Evolutionary conservation across 352 stramenopile genomes (phyloP).

Genomic region (Globisporangium irregulare): DNA sequence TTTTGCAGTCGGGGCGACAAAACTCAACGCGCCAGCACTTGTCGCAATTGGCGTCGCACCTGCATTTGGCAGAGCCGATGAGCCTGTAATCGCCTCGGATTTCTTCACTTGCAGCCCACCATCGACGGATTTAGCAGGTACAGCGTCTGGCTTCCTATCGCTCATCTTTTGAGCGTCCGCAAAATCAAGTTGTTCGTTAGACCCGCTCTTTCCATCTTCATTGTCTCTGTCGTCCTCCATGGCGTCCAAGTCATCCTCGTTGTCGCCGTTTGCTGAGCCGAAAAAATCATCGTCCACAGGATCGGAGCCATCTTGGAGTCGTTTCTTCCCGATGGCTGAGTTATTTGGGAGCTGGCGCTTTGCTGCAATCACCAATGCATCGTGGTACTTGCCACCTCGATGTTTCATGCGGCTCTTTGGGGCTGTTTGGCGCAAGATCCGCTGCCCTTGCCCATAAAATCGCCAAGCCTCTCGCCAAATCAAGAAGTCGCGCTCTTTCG

Average conservation of each 20-base stretch:
- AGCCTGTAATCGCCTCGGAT: neutral
- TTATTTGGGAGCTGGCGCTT: constrained; percentile 84
- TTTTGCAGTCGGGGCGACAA: neutral
- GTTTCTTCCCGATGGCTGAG: constrained; percentile 52
- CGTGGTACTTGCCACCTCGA: constrained; percentile 64
- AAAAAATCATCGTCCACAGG: constrained; percentile 26
- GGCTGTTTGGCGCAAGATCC: constrained; percentile 65
- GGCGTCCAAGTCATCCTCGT: constrained; percentile 23
- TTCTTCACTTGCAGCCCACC: neutral
- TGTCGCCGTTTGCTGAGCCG: constrained; percentile 17
- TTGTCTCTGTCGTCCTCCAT: constrained; percentile 26
- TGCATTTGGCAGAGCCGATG: constrained; percentile 4
- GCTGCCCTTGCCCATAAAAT: constrained; percentile 86
- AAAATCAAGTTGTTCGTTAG: neutral
- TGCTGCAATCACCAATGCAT: constrained; percentile 64
- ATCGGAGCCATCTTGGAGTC: constrained; percentile 28
- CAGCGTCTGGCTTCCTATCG: neutral
- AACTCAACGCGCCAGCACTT: neutral
- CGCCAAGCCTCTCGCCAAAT: constrained; percentile 93
- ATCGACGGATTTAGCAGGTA: neutral
- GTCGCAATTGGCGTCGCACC: neutral
- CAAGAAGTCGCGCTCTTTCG: constrained; percentile 79
- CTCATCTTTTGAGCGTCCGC: neutral
- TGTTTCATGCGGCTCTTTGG: constrained; percentile 80
- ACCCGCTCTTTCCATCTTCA: neutral